phyloP scores from a whole-genome alignment of 805 yeast genomes.

The Isabelozyma rhagii region DNA sequence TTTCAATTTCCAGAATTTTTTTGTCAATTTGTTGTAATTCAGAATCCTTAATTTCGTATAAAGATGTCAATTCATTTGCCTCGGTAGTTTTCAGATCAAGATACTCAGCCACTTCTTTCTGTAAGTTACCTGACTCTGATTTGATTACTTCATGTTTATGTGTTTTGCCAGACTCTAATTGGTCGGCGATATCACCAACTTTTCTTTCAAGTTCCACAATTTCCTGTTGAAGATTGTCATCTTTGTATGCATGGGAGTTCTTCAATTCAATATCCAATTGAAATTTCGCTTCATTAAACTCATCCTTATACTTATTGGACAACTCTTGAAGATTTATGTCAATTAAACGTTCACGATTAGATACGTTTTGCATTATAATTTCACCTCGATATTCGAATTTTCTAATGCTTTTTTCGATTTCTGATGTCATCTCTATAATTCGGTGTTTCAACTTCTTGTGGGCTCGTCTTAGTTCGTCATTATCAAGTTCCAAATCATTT shows the following conservation, averaged over 20 bases:
- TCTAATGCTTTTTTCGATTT: conserved; percentile 2
- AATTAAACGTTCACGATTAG: conserved; percentile 24
- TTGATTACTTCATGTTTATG: conserved; percentile 6
- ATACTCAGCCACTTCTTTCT: conserved; percentile 12
- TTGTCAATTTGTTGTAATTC: conserved; percentile 13
- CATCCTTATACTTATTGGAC: conserved; percentile 20
- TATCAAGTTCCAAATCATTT: conserved; percentile 16
- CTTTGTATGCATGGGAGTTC: conserved; percentile 19
- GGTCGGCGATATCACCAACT: conserved; percentile 4
- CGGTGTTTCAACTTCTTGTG: conserved; percentile 6
- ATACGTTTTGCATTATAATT: conserved; percentile 24
- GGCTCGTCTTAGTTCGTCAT: conserved; percentile 12
- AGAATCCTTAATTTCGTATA: conserved; percentile 18
- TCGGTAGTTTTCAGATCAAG: conserved; percentile 18
- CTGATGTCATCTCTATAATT: background rate
- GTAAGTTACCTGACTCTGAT: conserved; percentile 11
- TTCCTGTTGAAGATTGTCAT: conserved; percentile 15
- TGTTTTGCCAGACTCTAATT: conserved; percentile 8
- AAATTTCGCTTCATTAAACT: conserved; percentile 27
- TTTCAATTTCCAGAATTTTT: conserved; percentile 4
- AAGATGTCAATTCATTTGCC: conserved; percentile 21
- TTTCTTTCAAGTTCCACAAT: conserved; percentile 12
- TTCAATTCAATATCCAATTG: conserved; percentile 33
- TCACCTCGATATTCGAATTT: conserved; percentile 23
- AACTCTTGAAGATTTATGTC: conserved; percentile 27